Evolutionary conservation across 805 yeast species (phyloP), one percentile per base, ranked within the genome.

Genomic region (Komagataella ulmi): DNA sequence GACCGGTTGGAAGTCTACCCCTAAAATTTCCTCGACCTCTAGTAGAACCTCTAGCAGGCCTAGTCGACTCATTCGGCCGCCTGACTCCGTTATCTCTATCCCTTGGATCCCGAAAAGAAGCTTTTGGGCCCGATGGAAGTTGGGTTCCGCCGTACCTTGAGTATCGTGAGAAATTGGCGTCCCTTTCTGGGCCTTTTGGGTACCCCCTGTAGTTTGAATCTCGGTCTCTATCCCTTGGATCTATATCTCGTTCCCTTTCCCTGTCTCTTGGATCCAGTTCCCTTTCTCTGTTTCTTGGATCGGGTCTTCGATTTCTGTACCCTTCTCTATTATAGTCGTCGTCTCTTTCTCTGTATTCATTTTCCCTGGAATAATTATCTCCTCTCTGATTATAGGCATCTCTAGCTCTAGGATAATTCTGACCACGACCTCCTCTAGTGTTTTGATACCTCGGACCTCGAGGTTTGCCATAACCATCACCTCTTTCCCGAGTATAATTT

Each of bases 271-370:
- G 14, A 19, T 45, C 47, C 10, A 12, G 19, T n/a, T 19, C 36
- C n/a, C 50, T 12, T 45, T 18, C 17, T 17, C 17, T 21, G 6
- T 17, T 40, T 45, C 21, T 24, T 45, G 51, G 21, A 23, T 49
- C 51, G 12, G 40, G 17, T 46, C 49, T 49, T 24, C 17, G 40
- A 23, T 17, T 23, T n/a, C 49, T 19, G 17, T 45, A 14, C 45
- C 40, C 51, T n/a, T 49, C 44, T 49, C 51, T 49, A 17, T 14
- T 18, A 7, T 47, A 44, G 17, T 49, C 17, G n/a, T 17, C 18
- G 21, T 50, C 50, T 7, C 50, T 47, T 7, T 48, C 52, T 24
- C 45, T 50, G 49, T 12, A 30, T 21, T 46, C 52, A 43, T 43
- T 49, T 18, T 14, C 19, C 18, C 49, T 19, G 46, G 45, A 40